Base-by-base conservation (phyloP, 1,284 basidiomycete species). In the Xerocomus amazonicus region DNA sequence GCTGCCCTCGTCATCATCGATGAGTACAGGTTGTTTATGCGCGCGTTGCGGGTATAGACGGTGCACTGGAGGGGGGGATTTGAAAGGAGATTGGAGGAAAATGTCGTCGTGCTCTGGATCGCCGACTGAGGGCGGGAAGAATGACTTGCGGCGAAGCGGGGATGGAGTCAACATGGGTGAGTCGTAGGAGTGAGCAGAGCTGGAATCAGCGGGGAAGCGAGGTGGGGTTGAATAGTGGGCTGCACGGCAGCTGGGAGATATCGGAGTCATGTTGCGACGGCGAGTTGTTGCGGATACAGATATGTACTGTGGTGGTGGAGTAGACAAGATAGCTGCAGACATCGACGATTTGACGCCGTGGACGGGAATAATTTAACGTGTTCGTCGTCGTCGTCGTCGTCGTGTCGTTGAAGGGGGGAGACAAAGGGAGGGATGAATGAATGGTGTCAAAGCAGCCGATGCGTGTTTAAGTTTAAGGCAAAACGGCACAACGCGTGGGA, bases 121-220 rank as follows among this genome's bases (percentile, higher is more conserved):
- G 33, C 62, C 57, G 53, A 73, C 71, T 9, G 66, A 58, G 17
- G 63, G 51, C 33, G 67, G 56, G 61, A 76, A 68, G 23, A 74
- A 62, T 13, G 68, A 66, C 16, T 65, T 66, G 57, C 70, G 71
- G 46, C 77, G 73, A 51, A 81, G 73, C 14, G 82, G 83, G 6
- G 84, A 86, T 17, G 81, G 80, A 1, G 83, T 78, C 51, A 80
- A 73, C 75, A 83, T 77, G 42, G 80, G 76, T 34, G 78, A 74
- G 59, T 76, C 73, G 57, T 71, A 78, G 41, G 69, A 49, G 54
- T 68, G 71, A 56, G 56, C 51, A 50, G 62, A 58, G 31, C 49
- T 51, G 16, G 59, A 35, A 19, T 61, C 57, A 44, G 58, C 45
- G 40, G 59, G 59, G 46, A 67, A 44, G 41, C 64, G 62, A 7